These are phyloP conservation scores for Termitomyces eurrhizus DNA, from an alignment of 768 basidiomycete genomes.

Conservation along the genomic window DNA sequence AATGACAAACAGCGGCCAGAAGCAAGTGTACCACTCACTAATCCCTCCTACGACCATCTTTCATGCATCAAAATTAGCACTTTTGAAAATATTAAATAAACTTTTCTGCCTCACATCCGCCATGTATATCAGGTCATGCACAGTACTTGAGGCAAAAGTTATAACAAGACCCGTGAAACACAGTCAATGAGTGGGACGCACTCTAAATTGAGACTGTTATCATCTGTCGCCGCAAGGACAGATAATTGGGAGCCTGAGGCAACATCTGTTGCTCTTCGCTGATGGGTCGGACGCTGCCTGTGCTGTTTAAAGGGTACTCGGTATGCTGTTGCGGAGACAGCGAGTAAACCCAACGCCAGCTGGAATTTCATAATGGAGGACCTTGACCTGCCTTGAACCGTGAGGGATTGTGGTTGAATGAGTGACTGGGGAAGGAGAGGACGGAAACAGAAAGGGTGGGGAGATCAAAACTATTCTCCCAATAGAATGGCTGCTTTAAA, in stretches of 20 bases:
- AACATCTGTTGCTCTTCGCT: conserved; percentile 32
- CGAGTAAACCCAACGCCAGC: conserved; percentile 32
- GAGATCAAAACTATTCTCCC: conserved; percentile 2
- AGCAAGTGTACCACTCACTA: conserved; percentile 30
- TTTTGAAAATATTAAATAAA: conserved; percentile 5
- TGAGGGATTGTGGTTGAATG: conserved; percentile 18
- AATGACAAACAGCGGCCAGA: background rate
- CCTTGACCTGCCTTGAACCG: conserved; percentile 2
- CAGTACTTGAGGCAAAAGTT: conserved; percentile 41
- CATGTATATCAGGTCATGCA: conserved; percentile 76
- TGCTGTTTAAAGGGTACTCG: conserved; percentile 45
- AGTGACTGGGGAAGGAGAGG: conserved; percentile 17
- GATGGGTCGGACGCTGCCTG: conserved; percentile 28
- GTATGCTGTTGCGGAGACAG: conserved; percentile 39
- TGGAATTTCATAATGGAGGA: conserved; percentile 37
- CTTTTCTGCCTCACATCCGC: conserved; percentile 52
- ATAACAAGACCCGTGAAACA: background rate
- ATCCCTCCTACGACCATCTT: conserved; percentile 65
- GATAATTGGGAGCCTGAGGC: conserved; percentile 28
- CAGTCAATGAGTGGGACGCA: conserved; percentile 22
- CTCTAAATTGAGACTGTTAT: conserved; percentile 41
- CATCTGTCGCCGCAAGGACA: conserved; percentile 27
- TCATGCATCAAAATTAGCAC: conserved; percentile 7
- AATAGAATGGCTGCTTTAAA: conserved; percentile 9
- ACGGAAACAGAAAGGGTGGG: conserved; percentile 4